These are phyloP conservation scores for Hagleromyces aurorensis DNA, from an alignment of 805 yeast species.

Conservation along the genomic window DNA sequence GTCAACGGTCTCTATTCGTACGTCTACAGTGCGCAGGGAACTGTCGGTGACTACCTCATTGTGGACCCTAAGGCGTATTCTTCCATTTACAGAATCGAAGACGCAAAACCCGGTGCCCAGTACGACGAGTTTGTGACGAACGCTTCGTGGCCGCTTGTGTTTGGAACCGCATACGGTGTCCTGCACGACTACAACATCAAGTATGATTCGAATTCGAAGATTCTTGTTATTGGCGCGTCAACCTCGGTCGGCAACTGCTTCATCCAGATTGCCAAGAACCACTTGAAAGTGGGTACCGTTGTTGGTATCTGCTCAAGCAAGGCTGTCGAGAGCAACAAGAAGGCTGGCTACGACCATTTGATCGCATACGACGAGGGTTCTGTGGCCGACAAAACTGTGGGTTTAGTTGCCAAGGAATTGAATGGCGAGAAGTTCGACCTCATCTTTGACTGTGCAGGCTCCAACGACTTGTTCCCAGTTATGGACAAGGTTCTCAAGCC, in stretches of 20 bases:
- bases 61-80: constrained; percentile 29
- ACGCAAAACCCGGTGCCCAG: constrained; percentile 28
- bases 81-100: constrained; percentile 24
- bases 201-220: constrained; percentile 38
- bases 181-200: constrained; percentile 29
- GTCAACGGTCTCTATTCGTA: constrained; percentile 23
- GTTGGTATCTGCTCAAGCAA: constrained; percentile 49
- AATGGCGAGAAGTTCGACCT: constrained; percentile 45
- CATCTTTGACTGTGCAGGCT: constrained; percentile 62
- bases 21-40: constrained; percentile 30
- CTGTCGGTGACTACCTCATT: constrained; percentile 41
- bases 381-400: constrained; percentile 31
- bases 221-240: constrained; percentile 66
- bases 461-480: constrained; percentile 38
- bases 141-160: constrained; percentile 57
- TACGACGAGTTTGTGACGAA: constrained; percentile 17
- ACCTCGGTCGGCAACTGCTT: constrained; percentile 57
- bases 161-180: constrained; percentile 50
- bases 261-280: constrained; percentile 48
- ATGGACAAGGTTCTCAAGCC: constrained; percentile 40
- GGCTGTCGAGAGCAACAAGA: constrained; percentile 37
- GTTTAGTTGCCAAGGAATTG: constrained; percentile 23
- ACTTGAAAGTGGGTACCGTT: constrained; percentile 40
- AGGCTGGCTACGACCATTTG: constrained; percentile 49
- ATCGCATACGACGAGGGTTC: constrained; percentile 48